Evolutionary conservation across 495 filamentous ascomycete species (phyloP).

Genomic region (Neurospora sp.): DNA sequence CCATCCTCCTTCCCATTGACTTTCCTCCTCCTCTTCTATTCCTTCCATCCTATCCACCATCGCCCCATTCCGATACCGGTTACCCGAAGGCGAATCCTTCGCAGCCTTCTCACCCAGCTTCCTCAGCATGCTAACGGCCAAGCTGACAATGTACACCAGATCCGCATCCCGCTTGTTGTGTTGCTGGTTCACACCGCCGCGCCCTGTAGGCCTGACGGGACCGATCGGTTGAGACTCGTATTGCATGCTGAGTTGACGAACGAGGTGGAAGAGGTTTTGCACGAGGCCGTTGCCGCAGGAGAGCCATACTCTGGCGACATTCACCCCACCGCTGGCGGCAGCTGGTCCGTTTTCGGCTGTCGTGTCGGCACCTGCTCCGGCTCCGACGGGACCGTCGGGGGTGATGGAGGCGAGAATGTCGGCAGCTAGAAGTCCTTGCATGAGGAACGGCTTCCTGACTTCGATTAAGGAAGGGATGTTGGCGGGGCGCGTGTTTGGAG

Average conservation of each 20-base stretch:
- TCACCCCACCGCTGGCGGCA: neutral
- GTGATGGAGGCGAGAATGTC: constrained; percentile 74
- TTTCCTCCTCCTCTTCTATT: neutral
- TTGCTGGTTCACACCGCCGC: constrained; percentile 17
- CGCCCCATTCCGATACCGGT: neutral
- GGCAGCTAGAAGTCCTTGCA: constrained; percentile 84
- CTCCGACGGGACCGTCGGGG: constrained; percentile 54
- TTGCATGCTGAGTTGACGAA: constrained; percentile 58
- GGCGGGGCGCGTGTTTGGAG: constrained; percentile 29
- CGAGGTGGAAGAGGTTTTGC: constrained; percentile 61
- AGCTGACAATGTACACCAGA: constrained; percentile 52
- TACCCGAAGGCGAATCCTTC: constrained; percentile 26
- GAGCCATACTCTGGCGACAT: constrained; percentile 71
- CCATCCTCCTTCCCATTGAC: neutral
- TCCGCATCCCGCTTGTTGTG: constrained; percentile 34
- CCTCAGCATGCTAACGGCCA: constrained; percentile 59
- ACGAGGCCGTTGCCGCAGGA: constrained; percentile 79
- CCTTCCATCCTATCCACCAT: neutral
- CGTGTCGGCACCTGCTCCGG: neutral
- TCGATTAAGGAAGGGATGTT: constrained; percentile 56
- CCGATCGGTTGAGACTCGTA: constrained; percentile 29
- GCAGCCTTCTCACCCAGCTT: constrained; percentile 62
- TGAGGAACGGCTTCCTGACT: constrained; percentile 71
- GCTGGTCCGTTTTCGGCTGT: neutral
- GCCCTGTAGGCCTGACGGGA: constrained; percentile 4